Evolutionary conservation across 345 rosid species (phyloP), one percentile per base, ranked within the genome.

Genomic region (Dimocarpus longan): DNA sequence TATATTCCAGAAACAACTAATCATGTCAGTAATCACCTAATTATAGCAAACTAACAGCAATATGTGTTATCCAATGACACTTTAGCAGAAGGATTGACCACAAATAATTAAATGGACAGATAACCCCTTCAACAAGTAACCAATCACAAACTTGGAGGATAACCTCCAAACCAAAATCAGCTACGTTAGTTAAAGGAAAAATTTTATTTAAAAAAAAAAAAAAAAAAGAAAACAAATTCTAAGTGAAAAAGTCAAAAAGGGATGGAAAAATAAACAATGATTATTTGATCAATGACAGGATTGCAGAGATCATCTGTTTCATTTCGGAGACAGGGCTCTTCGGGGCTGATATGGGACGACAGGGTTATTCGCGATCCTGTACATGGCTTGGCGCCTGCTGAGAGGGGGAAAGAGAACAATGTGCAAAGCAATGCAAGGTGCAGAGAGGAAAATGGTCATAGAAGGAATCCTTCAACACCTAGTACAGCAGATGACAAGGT

Each of bases 241-340:
- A 37, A 66, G 57, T 10, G 68, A 8, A 28, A 46, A 42, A 10
- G 11, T 19, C 19, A 64, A 5, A 64, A 10, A 62, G 57, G 6
- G 43, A 10, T 50, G 40, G 8, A 40, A 9, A 71, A 52, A 11
- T 24, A 60, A 60, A 21, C 26, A 8, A 9, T 21, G 65, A 60
- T 60, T n/a, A 3, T n/a, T 24, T 66, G 68, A 67, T 84, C 78
- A 68, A 84, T 84, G 85, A 71, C 80, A 60, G 66, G 84, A 32
- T 77, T 90, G 86, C 87, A 85, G 81, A 86, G 91, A 81, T 90
- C 93, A 16, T 80, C 89, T 2, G 86, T 87, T 73, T 90, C 92
- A 8, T 89, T 90, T 71, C 75, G 92, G 74, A 75, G 92, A 64
- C 93, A 90, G 21, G 92, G 93, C 62, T 90, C 92, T 18, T 90